A percentile compares a stretch with the other conserved stretches of the same genome.
phyloP scores from a whole-genome alignment of 129 eudicot species.

The Lactuca sativa region DNA sequence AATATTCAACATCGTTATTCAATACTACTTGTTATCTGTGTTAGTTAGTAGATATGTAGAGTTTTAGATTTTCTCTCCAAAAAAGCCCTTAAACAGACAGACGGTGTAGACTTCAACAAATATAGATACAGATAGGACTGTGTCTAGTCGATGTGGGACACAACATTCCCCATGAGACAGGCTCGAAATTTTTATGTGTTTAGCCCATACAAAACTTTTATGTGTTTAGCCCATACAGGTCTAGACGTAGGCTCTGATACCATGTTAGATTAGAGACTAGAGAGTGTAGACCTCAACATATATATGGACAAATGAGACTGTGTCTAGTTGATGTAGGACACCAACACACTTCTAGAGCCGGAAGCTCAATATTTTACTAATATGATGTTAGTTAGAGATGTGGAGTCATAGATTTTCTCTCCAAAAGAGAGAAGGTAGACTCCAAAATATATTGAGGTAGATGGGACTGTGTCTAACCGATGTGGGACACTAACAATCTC shows the following conservation, averaged over 20 bases:
- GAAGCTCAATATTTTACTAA: too few species aligned
- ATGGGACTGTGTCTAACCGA: background rate
- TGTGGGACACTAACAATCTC: background rate
- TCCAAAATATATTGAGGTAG: too few species aligned
- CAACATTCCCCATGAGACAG: background rate
- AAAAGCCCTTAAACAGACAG: background rate
- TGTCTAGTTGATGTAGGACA: too few species aligned
- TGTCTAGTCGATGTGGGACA: background rate
- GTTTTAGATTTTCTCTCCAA: background rate
- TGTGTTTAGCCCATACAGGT: too few species aligned
- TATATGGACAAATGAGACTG: too few species aligned
- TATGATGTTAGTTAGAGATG: background rate
- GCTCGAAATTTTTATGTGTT: too few species aligned
- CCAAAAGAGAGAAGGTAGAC: background rate
- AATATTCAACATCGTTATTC: constrained; percentile 11
- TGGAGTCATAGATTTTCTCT: background rate
- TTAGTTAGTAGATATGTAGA: background rate
- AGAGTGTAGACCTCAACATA: too few species aligned
- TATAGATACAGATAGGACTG: background rate
- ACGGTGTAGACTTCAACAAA: background rate
- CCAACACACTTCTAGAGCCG: too few species aligned
- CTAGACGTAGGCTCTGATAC: background rate
- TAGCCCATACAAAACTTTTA: too few species aligned
- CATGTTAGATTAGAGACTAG: background rate
- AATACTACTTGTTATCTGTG: background rate